Conservation (phyloP, 257 asterid species). For the Gentiana straminea region DNA sequence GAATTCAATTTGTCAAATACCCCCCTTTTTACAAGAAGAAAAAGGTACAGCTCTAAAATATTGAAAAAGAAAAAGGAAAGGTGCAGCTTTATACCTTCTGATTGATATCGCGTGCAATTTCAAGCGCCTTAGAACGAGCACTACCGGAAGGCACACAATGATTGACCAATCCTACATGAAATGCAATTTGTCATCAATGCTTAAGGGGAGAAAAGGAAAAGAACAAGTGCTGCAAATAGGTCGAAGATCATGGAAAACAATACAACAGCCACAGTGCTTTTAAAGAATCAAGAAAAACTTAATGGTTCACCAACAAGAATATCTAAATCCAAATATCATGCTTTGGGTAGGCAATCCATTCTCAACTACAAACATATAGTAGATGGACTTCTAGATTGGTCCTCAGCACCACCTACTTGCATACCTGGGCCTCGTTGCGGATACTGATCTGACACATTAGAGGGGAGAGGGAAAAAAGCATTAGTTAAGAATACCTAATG, state of each 20-base stretch:
- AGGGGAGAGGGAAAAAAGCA: too few relatives aligned
- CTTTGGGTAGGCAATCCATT: too few relatives aligned
- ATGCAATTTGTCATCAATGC: neutral
- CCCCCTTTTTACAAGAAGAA: too few relatives aligned
- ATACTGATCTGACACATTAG: too few relatives aligned
- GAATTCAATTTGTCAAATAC: neutral
- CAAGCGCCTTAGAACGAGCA: slow-evolving; percentile 76
- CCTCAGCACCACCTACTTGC: neutral
- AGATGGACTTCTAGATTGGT: neutral
- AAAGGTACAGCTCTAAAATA: neutral
- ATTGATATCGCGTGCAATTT: slow-evolving; percentile 62
- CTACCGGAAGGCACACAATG: slow-evolving; percentile 73
- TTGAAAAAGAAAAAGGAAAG: neutral
- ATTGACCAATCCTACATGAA: slow-evolving; percentile 72
- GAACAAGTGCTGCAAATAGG: too few relatives aligned
- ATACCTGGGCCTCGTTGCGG: too few relatives aligned
- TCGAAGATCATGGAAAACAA: too few relatives aligned
- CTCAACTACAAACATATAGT: neutral
- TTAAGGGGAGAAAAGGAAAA: too few relatives aligned
- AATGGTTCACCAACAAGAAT: too few relatives aligned
- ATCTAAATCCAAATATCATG: too few relatives aligned
- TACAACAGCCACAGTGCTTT: too few relatives aligned
- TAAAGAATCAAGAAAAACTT: too few relatives aligned
- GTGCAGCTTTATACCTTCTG: slow-evolving; percentile 43
- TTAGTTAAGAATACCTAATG: slow-evolving; percentile 16